Conservation (phyloP, 257 asterid genomes). For the Jacaranda copaia region DNA sequence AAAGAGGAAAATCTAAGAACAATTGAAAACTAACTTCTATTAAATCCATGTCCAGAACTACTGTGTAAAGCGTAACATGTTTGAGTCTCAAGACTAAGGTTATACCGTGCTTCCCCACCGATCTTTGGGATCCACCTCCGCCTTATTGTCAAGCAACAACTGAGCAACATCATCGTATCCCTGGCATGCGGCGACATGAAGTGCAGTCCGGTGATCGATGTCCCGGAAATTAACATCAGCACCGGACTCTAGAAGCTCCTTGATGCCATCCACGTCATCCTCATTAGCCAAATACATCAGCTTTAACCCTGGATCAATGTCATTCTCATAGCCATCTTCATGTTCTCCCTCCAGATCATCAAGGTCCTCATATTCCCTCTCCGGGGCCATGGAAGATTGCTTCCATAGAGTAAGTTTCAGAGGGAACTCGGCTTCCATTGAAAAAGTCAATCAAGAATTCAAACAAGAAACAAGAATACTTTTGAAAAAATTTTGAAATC, state of each 20-base stretch:
- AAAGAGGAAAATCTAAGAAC: not conserved
- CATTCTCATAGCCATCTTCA: constrained; percentile 59
- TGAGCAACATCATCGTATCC: constrained; percentile 74
- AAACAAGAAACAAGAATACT: constrained; percentile 16
- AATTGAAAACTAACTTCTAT: not conserved
- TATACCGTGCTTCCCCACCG: constrained; percentile 99
- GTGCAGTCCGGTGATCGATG: constrained; percentile 89
- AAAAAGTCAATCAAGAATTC: not conserved
- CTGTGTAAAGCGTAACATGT: not conserved
- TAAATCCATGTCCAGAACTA: constrained; percentile 17
- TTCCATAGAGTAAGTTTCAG: constrained; percentile 65
- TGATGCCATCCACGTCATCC: constrained; percentile 88
- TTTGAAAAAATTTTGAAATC: not conserved
- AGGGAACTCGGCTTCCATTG: constrained; percentile 67
- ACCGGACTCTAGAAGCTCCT: constrained; percentile 71
- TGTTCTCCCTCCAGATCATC: constrained; percentile 54
- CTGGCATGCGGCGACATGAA: constrained; percentile 98
- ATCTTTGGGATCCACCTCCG: constrained; percentile 67
- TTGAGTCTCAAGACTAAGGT: not conserved
- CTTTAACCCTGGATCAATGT: constrained; percentile 77
- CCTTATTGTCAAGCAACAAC: constrained; percentile 68
- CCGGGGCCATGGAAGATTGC: constrained; percentile 96
- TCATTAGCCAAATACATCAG: constrained; percentile 87
- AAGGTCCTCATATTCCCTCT: constrained; percentile 46
- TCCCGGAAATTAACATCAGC: constrained; percentile 84